Conservation (phyloP, 148 eudicot species). For the Bassia scoparia region DNA sequence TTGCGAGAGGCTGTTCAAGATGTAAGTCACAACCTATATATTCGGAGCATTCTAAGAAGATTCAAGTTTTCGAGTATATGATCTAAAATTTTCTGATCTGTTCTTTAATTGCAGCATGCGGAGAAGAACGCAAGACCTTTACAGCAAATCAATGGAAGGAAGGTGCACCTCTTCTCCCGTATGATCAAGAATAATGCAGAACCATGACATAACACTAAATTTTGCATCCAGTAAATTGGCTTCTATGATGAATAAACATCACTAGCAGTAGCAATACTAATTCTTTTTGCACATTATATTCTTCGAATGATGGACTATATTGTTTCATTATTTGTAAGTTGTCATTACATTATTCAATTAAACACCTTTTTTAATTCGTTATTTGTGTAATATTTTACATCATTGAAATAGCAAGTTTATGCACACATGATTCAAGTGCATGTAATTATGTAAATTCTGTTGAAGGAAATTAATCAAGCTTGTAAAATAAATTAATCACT, state of each 20-base stretch:
- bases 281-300: not conserved
- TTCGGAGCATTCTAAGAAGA: no score
- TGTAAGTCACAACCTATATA: conserved; percentile 33
- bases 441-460: no score
- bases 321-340: no score
- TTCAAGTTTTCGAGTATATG: not conserved
- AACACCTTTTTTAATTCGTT: not conserved
- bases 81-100: not conserved
- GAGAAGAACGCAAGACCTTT: conserved; percentile 57
- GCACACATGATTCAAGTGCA: no score
- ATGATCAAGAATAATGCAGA: not conserved
- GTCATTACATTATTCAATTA: no score
- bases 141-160: conserved; percentile 42
- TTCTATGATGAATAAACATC: no score
- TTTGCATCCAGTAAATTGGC: not conserved
- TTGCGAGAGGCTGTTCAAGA: conserved; percentile 58
- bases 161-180: conserved; percentile 23
- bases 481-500: no score
- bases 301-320: no score
- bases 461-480: no score
- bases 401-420: no score
- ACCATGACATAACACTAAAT: not conserved
- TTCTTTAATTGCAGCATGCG: conserved; percentile 35
- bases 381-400: no score
- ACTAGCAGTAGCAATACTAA: no score